phyloP scores from a whole-genome alignment of 2,329 filamentous ascomycete genomes.

The Verticillium albo-atrum region DNA sequence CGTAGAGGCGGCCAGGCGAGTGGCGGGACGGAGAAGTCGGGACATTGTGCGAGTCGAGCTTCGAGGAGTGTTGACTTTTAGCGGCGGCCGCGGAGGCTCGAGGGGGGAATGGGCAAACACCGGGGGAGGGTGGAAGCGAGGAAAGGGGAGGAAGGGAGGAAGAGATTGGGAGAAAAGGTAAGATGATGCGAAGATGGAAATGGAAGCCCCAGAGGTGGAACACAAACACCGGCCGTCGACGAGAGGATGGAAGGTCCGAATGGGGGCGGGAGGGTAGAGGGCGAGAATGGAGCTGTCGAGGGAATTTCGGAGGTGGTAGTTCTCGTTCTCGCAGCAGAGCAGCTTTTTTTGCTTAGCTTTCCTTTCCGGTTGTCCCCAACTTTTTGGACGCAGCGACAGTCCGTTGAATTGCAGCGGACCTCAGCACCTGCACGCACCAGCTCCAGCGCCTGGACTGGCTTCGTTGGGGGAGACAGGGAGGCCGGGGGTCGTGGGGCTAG shows the following conservation, averaged over 20 bases:
- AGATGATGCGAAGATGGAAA: background rate
- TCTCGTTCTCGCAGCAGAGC: background rate
- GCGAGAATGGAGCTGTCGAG: slow-evolving; percentile 13
- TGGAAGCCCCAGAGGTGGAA: slow-evolving; percentile 4
- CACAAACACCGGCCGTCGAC: slow-evolving; percentile 11
- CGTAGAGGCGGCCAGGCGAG: slow-evolving; percentile 41
- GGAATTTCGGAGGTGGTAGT: slow-evolving; percentile 12
- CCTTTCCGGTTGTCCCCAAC: slow-evolving; percentile 9
- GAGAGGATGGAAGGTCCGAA: slow-evolving; percentile 3
- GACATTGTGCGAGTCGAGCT: slow-evolving; percentile 34
- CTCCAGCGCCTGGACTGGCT: slow-evolving; percentile 6
- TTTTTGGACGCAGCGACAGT: slow-evolving; percentile 7
- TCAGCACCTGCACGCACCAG: background rate
- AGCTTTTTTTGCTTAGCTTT: slow-evolving; percentile 13
- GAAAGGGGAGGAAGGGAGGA: background rate
- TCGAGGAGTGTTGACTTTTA: background rate
- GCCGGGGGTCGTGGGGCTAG: slow-evolving; percentile 4
- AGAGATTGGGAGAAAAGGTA: slow-evolving; percentile 1
- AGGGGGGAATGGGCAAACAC: background rate
- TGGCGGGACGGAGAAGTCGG: slow-evolving; percentile 46
- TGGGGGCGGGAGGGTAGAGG: slow-evolving; percentile 7
- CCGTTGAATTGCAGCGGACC: slow-evolving; percentile 15
- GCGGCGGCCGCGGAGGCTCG: background rate
- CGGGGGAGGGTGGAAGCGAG: slow-evolving; percentile 1
- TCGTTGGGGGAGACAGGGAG: slow-evolving; percentile 7